Base-by-base conservation (phyloP, 495 filamentous ascomycete species). In the Trichocladium antarcticum region DNA sequence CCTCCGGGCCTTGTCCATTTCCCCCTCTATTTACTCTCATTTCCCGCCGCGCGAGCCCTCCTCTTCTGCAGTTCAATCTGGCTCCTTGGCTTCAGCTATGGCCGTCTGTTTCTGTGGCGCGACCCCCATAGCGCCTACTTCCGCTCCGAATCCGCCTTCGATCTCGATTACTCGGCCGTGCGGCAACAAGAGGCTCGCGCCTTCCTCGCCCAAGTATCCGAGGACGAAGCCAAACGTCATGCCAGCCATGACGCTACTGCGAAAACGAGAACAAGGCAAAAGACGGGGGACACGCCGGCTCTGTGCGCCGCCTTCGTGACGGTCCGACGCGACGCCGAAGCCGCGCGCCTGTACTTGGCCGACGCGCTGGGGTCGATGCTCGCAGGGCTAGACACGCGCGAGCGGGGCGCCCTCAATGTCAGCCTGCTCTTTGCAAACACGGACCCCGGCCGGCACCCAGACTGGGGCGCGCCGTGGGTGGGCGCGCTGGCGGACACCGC, bases 81-180 rank as follows among this genome's bases (percentile, higher is more conserved):
- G 46, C 46, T 49, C 24, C 37, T 49, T 19, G 37, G 16, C 14
- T 49, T 49, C 29, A 35, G 12, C 46, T 49, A 49, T 17, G 46
- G 46, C 46, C 24, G 24, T 5, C 24, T 49, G 27, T 49, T 41
- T 39, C 68, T 67, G 36, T 71, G 67, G 55, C 66, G 68, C 49
- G 63, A 71, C 43, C 68, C 66, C 7, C 57, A 68, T 5, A 68
- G 65, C 42, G 64, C 65, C 27, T 69, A 69, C 50, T 69, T 68
- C 54, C 57, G 55, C 31, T 58, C 57, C 17, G 46, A 68, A 3
- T 51, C 59, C 53, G 65, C 60, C 42, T 68, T 63, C 56, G 62
- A 68, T 22, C 59, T 55, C 35, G 57, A 62, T 47, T 69, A 71
- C 54, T 69, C 66, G 16, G 53, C 53, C 19, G 56, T 53, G 34